Conservation (phyloP, 2,329 filamentous ascomycete genomes). For the Madurella fahalii region DNA sequence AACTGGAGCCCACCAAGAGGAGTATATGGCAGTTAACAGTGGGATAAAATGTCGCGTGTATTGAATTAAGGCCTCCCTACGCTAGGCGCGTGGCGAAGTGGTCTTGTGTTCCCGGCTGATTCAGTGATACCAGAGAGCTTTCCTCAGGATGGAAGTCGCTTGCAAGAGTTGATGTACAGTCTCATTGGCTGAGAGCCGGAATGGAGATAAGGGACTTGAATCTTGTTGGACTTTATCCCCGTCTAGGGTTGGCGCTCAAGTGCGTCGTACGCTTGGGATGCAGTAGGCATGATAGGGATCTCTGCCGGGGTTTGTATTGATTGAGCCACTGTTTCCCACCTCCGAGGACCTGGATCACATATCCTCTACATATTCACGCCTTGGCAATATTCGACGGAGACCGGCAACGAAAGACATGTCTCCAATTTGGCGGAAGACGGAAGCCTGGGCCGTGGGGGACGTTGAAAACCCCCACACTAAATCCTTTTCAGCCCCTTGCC, state of each 20-base stretch:
- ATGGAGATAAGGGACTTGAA: neutral
- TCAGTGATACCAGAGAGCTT: neutral
- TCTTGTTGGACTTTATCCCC: neutral
- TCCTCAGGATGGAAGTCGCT: neutral
- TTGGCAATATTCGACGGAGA: too few species aligned
- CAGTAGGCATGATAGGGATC: too few species aligned
- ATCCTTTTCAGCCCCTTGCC: neutral
- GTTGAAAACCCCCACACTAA: neutral
- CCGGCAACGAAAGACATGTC: too few species aligned
- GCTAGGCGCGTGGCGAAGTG: neutral
- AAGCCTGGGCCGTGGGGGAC: too few species aligned
- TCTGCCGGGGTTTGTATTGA: too few species aligned
- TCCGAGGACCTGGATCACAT: too few species aligned
- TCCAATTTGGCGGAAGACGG: too few species aligned
- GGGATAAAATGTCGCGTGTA: neutral
- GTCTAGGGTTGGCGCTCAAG: neutral
- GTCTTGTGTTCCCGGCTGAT: neutral
- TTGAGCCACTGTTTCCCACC: too few species aligned
- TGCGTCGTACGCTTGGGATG: too few species aligned
- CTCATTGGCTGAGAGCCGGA: neutral
- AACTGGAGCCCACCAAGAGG: too few species aligned
- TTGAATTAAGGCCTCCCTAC: neutral
- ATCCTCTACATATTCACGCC: too few species aligned
- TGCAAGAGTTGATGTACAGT: neutral
- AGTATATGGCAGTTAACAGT: too few species aligned